Conservation (phyloP, 192 early-diverging fungal species). For the Linderina pennispora region DNA sequence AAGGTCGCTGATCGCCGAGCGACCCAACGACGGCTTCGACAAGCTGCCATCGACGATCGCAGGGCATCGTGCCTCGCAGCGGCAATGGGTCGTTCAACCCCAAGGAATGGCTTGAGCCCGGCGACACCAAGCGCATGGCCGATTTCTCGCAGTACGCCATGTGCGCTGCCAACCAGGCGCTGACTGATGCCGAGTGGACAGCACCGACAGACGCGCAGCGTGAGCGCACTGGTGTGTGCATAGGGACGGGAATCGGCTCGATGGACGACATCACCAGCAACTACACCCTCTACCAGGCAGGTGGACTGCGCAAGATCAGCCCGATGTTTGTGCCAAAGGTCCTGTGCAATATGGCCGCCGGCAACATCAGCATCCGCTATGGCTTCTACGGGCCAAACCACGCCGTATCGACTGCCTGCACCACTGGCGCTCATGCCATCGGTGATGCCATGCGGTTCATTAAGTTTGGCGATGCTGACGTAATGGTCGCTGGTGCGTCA, state of each 20-base stretch:
- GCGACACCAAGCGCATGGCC: constrained; percentile 72
- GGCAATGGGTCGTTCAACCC: constrained; percentile 65
- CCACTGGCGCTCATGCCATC: constrained; percentile 91
- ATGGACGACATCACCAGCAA: constrained; percentile 73
- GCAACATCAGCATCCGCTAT: constrained; percentile 85
- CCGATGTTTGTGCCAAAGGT: constrained; percentile 90
- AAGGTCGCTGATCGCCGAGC: constrained; percentile 45
- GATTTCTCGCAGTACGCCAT: constrained; percentile 85
- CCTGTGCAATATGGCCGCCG: constrained; percentile 93
- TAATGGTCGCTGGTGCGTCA: constrained; percentile 90
- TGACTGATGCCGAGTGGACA: constrained; percentile 77
- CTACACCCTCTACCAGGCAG: constrained; percentile 38
- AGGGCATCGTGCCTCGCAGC: constrained; percentile 54
- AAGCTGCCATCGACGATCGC: constrained; percentile 70
- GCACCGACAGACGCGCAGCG: constrained; percentile 50
- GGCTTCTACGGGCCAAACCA: constrained; percentile 88
- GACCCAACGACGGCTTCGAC: constrained; percentile 47
- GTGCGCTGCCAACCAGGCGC: constrained; percentile 74
- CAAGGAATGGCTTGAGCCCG: constrained; percentile 66
- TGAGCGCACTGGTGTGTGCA: constrained; percentile 74
- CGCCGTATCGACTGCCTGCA: constrained; percentile 88
- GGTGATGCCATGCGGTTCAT: constrained; percentile 95
- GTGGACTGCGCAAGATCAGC: constrained; percentile 67
- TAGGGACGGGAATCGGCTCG: constrained; percentile 92
- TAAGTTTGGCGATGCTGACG: constrained; percentile 85